Percentiles rank a stretch among this genome's conserved stretches.
These are phyloP conservation scores for Trichoderma gracile DNA, from an alignment of 2,329 filamentous ascomycete genomes.

Conservation along the genomic window DNA sequence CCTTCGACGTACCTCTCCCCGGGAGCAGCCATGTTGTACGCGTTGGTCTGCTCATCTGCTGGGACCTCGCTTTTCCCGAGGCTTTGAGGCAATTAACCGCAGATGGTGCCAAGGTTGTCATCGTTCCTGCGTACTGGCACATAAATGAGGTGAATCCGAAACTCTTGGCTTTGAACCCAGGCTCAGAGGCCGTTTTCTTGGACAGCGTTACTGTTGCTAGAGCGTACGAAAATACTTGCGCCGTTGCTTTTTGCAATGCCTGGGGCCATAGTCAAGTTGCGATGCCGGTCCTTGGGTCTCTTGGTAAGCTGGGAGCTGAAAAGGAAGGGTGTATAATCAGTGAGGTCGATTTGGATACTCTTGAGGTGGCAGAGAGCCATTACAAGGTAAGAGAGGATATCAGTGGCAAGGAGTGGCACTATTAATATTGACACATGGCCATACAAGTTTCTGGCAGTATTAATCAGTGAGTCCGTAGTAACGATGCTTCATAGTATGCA, in stretches of 20 bases:
- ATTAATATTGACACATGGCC: background rate
- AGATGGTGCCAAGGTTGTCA: background rate
- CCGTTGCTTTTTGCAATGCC: constrained; percentile 10
- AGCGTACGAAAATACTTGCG: constrained; percentile 13
- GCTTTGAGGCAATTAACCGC: background rate
- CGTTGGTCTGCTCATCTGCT: constrained; percentile 8
- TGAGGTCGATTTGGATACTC: background rate
- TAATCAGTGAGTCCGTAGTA: too few species aligned
- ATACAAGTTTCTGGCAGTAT: too few species aligned
- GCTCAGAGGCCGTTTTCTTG: constrained; percentile 1
- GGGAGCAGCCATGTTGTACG: background rate
- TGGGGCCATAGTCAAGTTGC: constrained; percentile 11
- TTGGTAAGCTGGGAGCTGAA: background rate
- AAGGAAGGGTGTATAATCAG: background rate
- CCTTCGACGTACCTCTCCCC: constrained; percentile 4
- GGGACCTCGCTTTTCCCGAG: constrained; percentile 9
- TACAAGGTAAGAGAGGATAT: constrained; percentile 7
- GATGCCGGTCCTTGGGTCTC: constrained; percentile 7
- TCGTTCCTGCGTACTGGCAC: constrained; percentile 14
- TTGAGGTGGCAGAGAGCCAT: constrained; percentile 5
- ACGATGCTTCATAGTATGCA: background rate
- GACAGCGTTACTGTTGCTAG: background rate
- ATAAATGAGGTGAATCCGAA: background rate
- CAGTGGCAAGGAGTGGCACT: constrained; percentile 6
- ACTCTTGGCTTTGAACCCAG: background rate